Evolutionary conservation across 139 green algal genomes (phyloP).

Genomic region (Coelastrella sp.): DNA sequence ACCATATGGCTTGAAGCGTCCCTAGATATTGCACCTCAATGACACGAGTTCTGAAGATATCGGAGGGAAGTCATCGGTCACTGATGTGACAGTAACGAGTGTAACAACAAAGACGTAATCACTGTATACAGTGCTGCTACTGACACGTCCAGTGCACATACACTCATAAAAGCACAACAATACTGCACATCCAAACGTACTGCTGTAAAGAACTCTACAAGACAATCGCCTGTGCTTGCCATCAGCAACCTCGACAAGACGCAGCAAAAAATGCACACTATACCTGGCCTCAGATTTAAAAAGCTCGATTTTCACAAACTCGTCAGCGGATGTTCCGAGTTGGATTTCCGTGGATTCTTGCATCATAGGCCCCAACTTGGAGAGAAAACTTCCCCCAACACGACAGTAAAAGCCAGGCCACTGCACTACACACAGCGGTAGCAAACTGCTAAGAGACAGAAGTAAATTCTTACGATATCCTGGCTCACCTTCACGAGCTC

Average conservation of each 20-base stretch:
- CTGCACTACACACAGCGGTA: neutral
- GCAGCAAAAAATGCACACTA: too few relatives aligned
- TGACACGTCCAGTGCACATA: too few relatives aligned
- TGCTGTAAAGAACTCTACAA: too few relatives aligned
- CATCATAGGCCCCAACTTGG: conserved; percentile 31
- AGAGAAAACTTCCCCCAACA: neutral
- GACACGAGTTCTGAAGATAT: too few relatives aligned
- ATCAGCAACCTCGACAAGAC: neutral
- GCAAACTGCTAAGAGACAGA: neutral
- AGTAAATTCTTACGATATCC: neutral
- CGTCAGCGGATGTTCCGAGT: conserved; percentile 12
- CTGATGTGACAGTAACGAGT: too few relatives aligned
- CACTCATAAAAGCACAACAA: too few relatives aligned
- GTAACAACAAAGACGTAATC: too few relatives aligned
- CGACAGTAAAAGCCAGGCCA: neutral
- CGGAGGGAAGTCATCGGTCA: too few relatives aligned
- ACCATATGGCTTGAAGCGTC: too few relatives aligned
- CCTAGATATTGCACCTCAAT: too few relatives aligned
- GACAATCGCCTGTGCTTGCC: neutral
- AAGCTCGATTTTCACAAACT: conserved; percentile 31
- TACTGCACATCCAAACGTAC: too few relatives aligned
- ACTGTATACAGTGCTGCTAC: too few relatives aligned
- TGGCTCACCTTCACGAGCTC: conserved; percentile 42
- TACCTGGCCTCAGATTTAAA: conserved; percentile 42
- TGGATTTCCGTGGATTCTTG: conserved; percentile 46